Evolutionary conservation across 2,329 filamentous ascomycete species (phyloP).

Genomic region (Phaeomoniella chlamydospora): DNA sequence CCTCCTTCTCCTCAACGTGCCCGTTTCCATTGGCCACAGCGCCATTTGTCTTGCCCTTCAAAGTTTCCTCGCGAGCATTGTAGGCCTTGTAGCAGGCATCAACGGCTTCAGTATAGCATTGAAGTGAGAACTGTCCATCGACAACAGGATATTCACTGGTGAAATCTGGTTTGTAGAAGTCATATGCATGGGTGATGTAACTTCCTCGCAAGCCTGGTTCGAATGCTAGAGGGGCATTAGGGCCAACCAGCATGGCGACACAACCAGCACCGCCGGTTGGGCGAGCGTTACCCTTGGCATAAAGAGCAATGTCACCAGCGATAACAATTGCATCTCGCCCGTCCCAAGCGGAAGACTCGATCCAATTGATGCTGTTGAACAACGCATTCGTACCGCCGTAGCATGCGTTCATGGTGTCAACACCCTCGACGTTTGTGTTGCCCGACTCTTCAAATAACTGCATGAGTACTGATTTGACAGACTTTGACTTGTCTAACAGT

Average conservation of each 20-base stretch:
- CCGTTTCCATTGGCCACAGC: slow-evolving; percentile 33
- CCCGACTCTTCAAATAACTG: slow-evolving; percentile 58
- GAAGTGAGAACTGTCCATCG: slow-evolving; percentile 69
- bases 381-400: slow-evolving; percentile 76
- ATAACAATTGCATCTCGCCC: slow-evolving; percentile 69
- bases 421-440: slow-evolving; percentile 72
- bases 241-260: slow-evolving; percentile 66
- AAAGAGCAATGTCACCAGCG: slow-evolving; percentile 70
- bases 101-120: slow-evolving; percentile 68
- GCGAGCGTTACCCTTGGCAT: slow-evolving; percentile 69
- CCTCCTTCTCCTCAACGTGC: slow-evolving; percentile 34
- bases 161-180: slow-evolving; percentile 83
- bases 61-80: slow-evolving; percentile 53
- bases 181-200: slow-evolving; percentile 74
- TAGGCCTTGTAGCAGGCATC: slow-evolving; percentile 73
- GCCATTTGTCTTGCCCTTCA: slow-evolving; percentile 28
- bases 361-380: slow-evolving; percentile 73
- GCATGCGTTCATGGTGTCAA: slow-evolving; percentile 74
- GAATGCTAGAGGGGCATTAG: slow-evolving; percentile 60
- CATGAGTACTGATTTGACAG: slow-evolving; percentile 78
- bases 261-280: slow-evolving; percentile 69
- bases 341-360: slow-evolving; percentile 79
- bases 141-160: slow-evolving; percentile 79
- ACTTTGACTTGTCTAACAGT: slow-evolving; percentile 79
- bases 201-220: slow-evolving; percentile 67